These are phyloP conservation scores for Begonia fuchsioides DNA, from an alignment of 306 rosid species.

Conservation along the genomic window DNA sequence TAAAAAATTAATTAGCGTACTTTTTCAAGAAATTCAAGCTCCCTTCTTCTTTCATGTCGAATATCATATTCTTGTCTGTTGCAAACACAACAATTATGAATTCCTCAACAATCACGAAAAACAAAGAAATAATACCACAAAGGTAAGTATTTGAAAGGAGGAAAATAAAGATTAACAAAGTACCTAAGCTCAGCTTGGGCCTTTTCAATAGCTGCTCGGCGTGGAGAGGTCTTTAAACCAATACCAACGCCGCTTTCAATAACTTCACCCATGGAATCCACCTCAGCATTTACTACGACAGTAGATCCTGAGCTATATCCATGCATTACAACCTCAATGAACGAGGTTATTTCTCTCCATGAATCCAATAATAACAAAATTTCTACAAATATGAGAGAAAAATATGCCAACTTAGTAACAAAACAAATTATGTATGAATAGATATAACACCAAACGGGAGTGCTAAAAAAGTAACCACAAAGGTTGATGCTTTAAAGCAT, in stretches of 20 bases:
- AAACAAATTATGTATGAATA: neutral
- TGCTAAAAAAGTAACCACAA: neutral
- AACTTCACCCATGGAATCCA: constrained; percentile 99
- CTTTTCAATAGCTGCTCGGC: constrained; percentile 82
- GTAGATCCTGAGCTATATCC: constrained; percentile 68
- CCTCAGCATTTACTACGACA: constrained; percentile 99
- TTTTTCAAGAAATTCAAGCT: constrained; percentile 94
- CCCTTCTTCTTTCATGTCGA: constrained; percentile 92
- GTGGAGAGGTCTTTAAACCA: constrained; percentile 93
- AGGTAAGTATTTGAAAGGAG: no score
- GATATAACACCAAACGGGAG: no score
- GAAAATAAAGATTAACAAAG: constrained; percentile 7
- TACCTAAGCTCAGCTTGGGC: constrained; percentile 96
- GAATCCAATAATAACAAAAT: neutral
- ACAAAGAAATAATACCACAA: constrained; percentile 6
- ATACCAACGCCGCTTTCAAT: constrained; percentile 89
- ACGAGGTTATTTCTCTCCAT: constrained; percentile 34
- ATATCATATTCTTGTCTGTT: constrained; percentile 85
- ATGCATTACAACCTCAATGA: constrained; percentile 65
- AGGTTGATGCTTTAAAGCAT: neutral
- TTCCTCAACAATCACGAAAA: neutral
- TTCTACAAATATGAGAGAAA: neutral
- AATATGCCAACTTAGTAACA: neutral
- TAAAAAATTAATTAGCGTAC: constrained; percentile 25
- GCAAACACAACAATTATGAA: constrained; percentile 13